phyloP scores from a whole-genome alignment of 2,329 filamentous ascomycete genomes.

The Cercospora citrullina region DNA sequence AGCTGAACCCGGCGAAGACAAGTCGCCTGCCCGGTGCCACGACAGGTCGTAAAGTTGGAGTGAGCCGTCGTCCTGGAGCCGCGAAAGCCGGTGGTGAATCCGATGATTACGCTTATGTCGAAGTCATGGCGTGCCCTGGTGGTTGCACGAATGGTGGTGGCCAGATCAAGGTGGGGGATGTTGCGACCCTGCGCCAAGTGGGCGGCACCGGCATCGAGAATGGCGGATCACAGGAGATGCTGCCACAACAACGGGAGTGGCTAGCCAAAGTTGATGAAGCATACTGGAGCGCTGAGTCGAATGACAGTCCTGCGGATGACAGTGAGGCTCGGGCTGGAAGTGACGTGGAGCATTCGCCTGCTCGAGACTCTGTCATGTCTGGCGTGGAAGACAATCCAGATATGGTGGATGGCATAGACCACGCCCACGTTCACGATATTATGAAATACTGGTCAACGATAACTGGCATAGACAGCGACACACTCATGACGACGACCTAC shows the following conservation, averaged over 20 bases:
- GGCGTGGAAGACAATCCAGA: conserved; percentile 32
- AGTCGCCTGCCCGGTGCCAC: conserved; percentile 76
- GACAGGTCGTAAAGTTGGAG: conserved; percentile 54
- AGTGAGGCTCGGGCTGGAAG: conserved; percentile 21
- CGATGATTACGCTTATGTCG: conserved; percentile 82
- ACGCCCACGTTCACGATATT: conserved; percentile 64
- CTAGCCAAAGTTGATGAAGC: conserved; percentile 68
- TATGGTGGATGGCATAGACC: conserved; percentile 57
- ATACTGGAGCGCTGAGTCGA: conserved; percentile 39
- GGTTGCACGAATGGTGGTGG: conserved; percentile 97
- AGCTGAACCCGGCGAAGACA: conserved; percentile 74
- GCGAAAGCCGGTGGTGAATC: conserved; percentile 38
- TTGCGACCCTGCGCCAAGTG: conserved; percentile 47
- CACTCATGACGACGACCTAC: conserved; percentile 81
- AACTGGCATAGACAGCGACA: conserved; percentile 69
- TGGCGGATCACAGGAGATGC: conserved; percentile 42
- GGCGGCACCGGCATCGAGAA: conserved; percentile 38
- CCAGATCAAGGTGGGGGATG: conserved; percentile 88
- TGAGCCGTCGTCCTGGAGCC: conserved; percentile 40
- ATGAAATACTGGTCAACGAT: conserved; percentile 74
- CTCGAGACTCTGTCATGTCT: conserved; percentile 28
- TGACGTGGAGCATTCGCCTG: conserved; percentile 24
- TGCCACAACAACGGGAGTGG: conserved; percentile 84
- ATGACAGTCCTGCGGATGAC: conserved; percentile 21
- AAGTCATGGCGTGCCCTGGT: conserved; percentile 99